Conservation (phyloP, 108 stramenopile species). For the Pseudonitzschia multistriata region DNA sequence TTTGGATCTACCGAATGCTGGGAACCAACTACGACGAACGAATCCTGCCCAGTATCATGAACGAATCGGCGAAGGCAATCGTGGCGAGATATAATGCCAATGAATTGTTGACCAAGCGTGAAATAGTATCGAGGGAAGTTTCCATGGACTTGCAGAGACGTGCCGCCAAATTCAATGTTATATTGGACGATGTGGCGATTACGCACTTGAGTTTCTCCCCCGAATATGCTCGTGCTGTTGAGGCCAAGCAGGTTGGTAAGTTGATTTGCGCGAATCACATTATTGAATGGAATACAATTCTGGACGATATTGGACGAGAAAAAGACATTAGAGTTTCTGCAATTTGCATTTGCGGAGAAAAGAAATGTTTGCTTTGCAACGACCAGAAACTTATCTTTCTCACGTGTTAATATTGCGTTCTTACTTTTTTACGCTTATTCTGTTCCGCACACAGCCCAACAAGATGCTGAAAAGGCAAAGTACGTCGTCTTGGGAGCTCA, state of each 20-base stretch:
- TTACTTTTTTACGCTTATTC: slow-evolving; percentile 10
- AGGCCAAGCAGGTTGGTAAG: slow-evolving; percentile 97
- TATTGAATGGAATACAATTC: background rate
- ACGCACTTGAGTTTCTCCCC: slow-evolving; percentile 98
- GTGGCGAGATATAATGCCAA: slow-evolving; percentile 99
- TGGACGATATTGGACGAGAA: background rate
- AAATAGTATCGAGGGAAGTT: slow-evolving; percentile 86
- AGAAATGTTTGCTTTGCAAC: background rate
- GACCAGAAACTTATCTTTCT: background rate
- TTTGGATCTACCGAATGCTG: slow-evolving; percentile 93
- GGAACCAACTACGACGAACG: slow-evolving; percentile 98
- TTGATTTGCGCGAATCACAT: background rate
- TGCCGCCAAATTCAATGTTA: slow-evolving; percentile 81
- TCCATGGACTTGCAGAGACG: slow-evolving; percentile 76
- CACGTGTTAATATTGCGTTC: background rate
- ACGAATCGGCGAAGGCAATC: slow-evolving; percentile 99
- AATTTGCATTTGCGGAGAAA: too few relatives aligned
- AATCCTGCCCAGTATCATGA: slow-evolving; percentile 97
- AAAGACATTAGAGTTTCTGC: too few relatives aligned
- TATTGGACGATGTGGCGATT: slow-evolving; percentile 98
- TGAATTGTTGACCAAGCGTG: slow-evolving; percentile 99
- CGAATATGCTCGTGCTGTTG: slow-evolving; percentile 98
- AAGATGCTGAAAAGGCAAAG: slow-evolving; percentile 98
- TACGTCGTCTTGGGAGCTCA: slow-evolving; percentile 96
- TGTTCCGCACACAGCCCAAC: slow-evolving; percentile 74